phyloP scores from a whole-genome alignment of 148 eudicot genomes.

The Fagopyrum esculentum region DNA sequence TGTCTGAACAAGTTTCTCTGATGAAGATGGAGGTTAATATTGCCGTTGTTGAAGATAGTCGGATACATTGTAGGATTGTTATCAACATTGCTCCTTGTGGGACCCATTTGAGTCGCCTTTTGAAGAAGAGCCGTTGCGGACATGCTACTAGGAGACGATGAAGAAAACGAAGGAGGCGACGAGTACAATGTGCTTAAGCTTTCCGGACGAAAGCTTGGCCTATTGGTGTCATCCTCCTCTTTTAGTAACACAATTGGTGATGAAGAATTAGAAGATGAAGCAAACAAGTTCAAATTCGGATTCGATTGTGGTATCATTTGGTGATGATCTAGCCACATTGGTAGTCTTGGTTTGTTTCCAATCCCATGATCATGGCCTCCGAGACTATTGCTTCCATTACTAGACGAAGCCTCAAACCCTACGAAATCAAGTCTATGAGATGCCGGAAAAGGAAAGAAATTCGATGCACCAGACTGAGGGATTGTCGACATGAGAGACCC shows the following conservation, averaged over 20 bases:
- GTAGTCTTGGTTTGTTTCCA: conserved; percentile 1
- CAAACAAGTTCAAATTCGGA: conserved; percentile 11
- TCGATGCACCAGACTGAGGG: not conserved
- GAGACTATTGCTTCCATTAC: conserved; percentile 2
- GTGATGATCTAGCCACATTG: conserved; percentile 6
- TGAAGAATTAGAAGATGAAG: not conserved
- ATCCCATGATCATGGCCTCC: not conserved
- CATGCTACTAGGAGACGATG: conserved; percentile 6
- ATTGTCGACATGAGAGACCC: not conserved
- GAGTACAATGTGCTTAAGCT: conserved; percentile 1
- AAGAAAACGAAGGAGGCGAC: conserved; percentile 1
- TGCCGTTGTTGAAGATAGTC: not conserved
- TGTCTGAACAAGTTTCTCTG: not conserved
- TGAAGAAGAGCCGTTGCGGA: conserved; percentile 7
- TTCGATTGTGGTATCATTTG: conserved; percentile 3
- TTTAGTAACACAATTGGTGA: conserved; percentile 4
- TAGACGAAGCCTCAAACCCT: not conserved
- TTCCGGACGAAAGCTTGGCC: not conserved
- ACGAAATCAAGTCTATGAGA: conserved; percentile 1
- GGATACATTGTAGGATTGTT: not conserved
- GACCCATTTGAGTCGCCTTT: not conserved
- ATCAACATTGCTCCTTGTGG: conserved; percentile 1
- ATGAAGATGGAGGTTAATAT: not conserved
- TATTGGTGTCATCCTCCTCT: conserved; percentile 3
- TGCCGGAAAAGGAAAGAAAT: not conserved